These are phyloP conservation scores for Microbotryum scabiosae DNA, from an alignment of 1,284 basidiomycete genomes.

Conservation along the genomic window DNA sequence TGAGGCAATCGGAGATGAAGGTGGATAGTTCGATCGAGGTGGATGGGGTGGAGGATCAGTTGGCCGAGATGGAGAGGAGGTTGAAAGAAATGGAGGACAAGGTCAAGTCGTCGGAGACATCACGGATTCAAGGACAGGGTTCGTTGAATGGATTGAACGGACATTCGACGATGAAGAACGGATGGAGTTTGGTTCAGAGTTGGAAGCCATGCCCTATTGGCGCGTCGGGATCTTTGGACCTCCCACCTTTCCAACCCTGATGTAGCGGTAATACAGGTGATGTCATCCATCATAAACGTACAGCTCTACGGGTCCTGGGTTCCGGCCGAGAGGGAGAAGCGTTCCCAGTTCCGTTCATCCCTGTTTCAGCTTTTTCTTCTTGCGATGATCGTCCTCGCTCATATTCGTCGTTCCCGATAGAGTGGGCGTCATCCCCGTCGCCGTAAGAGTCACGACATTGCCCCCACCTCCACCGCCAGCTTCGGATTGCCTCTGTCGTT, in stretches of 20 bases:
- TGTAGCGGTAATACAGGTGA: too few species aligned
- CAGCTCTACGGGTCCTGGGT: neutral
- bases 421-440: too few species aligned
- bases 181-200: constrained; percentile 9
- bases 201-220: constrained; percentile 32
- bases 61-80: constrained; percentile 30
- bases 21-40: neutral
- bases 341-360: neutral
- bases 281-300: neutral
- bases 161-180: constrained; percentile 1
- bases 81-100: constrained; percentile 22
- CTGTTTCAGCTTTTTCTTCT: constrained; percentile 19
- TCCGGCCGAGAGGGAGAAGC: neutral
- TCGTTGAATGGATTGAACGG: neutral
- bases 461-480: neutral
- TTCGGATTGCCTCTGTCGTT: constrained; percentile 14
- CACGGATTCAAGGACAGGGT: too few species aligned
- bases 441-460: neutral
- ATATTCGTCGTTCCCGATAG: too few species aligned
- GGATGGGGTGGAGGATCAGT: constrained; percentile 1
- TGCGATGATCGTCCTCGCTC: constrained; percentile 2
- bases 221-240: constrained; percentile 7
- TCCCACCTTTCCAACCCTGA: neutral
- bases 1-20: constrained; percentile 3
- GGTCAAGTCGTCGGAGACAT: neutral